Base-by-base conservation (phyloP, 75 land plant genomes). In the Gnetum montanum region DNA sequence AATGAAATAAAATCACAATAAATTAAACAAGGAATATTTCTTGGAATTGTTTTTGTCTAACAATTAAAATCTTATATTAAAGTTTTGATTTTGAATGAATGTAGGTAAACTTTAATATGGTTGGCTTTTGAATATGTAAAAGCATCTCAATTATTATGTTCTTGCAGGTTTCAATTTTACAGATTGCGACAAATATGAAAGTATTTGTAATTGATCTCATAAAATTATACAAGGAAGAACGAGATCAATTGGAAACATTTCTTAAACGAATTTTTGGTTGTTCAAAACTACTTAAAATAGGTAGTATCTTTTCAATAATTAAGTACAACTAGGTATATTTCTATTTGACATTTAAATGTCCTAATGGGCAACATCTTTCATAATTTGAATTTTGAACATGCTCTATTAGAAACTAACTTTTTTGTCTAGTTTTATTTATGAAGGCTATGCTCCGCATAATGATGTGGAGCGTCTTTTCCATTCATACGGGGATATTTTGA, bases 81-180 rank as follows among this genome's bases (percentile, higher is more conserved):
- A n/a, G n/a, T n/a, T n/a, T n/a, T n/a, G n/a, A n/a, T n/a, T n/a
- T n/a, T n/a, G n/a, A n/a, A n/a, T n/a, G n/a, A n/a, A n/a, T n/a
- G n/a, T n/a, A n/a, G n/a, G n/a, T n/a, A n/a, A n/a, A n/a, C n/a
- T n/a, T n/a, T n/a, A n/a, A n/a, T n/a, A n/a, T n/a, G n/a, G n/a
- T n/a, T n/a, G n/a, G n/a, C n/a, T n/a, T n/a, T n/a, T n/a, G n/a
- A n/a, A n/a, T n/a, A n/a, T n/a, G n/a, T n/a, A n/a, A n/a, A n/a
- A n/a, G n/a, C n/a, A n/a, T n/a, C n/a, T n/a, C n/a, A n/a, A n/a
- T n/a, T n/a, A 45, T 11, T 45, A 45, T 8, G 23, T 24, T 47
- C 49, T 52, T 62, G 16, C 82, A 89, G 94, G 90, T 89, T 31
- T 84, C 90, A 19, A 89, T 85, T 20, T 72, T 89, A 72, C 94